Evolutionary conservation across 2,329 filamentous ascomycete genomes (phyloP), one percentile per base, ranked within the genome.

Genomic region (Alternaria dauci): DNA sequence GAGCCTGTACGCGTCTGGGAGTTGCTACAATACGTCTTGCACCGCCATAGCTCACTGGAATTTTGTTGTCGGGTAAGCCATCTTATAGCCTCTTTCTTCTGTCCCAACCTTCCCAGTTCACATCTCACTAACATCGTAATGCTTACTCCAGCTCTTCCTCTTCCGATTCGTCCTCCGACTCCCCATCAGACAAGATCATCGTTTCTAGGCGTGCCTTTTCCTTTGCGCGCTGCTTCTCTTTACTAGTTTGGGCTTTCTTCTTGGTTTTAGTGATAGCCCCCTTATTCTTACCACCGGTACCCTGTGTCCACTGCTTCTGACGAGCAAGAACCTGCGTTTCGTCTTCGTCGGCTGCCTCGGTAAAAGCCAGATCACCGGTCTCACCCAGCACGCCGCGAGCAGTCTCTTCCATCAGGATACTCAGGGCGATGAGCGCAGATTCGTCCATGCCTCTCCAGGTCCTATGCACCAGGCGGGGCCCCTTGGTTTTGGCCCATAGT

Each of bases 351-450:
- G 63, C 85, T 2, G 64, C 71, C 74, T 93, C 90, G 0, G 89
- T 87, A 71, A 94, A 90, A 1, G 90, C 89, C 48, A 92, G 76
- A 76, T 93, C 89, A 23, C 91, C 91, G 12, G 82, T 85, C 55
- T 83, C 80, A 5, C 90, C 91, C 20, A 94, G 79, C 6, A 83
- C 76, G 47, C 88, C 86, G 41, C 83, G 82, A 16, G 86, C 83
- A 3, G 87, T 85, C 77, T 94, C 91, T 78, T 94, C 91, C 42
- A 94, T 80, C 58, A 94, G 77, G 50, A 94, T 87, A 1, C 91
- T 91, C 70, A 94, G 83, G 1, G 91, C 90, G 55, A 94, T 80
- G 59, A 94, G 81, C 4, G 91, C 91, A 14, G 90, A 92, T 80
- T 92, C 91, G 72, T 94, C 90, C 86, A 94, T 87, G 75, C 87